phyloP scores from a whole-genome alignment of 495 filamentous ascomycete species.

The Neohortaea acidophila region DNA sequence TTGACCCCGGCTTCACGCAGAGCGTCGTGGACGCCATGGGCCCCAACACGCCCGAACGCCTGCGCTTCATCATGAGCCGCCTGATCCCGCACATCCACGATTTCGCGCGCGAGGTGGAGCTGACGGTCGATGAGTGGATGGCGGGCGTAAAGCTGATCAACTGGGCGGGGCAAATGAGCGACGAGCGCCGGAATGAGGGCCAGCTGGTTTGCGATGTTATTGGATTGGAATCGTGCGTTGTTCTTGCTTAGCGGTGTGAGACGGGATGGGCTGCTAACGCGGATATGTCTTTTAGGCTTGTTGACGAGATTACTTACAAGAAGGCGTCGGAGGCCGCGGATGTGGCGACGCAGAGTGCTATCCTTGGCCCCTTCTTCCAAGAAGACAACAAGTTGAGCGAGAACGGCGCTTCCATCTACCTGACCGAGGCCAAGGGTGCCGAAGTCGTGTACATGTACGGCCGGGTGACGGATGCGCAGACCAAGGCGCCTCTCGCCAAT shows the following conservation, averaged over 20 bases:
- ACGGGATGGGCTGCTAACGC: neutral
- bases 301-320: conserved; percentile 3
- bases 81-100: conserved; percentile 67
- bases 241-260: conserved; percentile 35
- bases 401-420: neutral
- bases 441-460: neutral
- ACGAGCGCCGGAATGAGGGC: conserved; percentile 50
- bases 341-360: neutral
- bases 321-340: neutral
- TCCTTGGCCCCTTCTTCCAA: neutral
- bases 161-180: conserved; percentile 37
- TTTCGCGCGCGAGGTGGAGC: conserved; percentile 65
- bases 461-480: neutral
- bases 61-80: conserved; percentile 45
- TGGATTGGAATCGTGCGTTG: conserved; percentile 66
- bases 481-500: neutral
- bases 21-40: conserved; percentile 58
- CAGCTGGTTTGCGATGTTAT: conserved; percentile 64
- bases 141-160: conserved; percentile 46
- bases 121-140: conserved; percentile 67
- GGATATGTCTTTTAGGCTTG: neutral
- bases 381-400: neutral
- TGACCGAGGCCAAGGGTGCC: neutral
- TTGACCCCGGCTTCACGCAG: conserved; percentile 59
- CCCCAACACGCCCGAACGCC: conserved; percentile 49